Percentiles rank a stretch among this genome's conserved stretches.
Conservation (phyloP, 2,329 filamentous ascomycete genomes). For the Clonostachys byssicola region DNA sequence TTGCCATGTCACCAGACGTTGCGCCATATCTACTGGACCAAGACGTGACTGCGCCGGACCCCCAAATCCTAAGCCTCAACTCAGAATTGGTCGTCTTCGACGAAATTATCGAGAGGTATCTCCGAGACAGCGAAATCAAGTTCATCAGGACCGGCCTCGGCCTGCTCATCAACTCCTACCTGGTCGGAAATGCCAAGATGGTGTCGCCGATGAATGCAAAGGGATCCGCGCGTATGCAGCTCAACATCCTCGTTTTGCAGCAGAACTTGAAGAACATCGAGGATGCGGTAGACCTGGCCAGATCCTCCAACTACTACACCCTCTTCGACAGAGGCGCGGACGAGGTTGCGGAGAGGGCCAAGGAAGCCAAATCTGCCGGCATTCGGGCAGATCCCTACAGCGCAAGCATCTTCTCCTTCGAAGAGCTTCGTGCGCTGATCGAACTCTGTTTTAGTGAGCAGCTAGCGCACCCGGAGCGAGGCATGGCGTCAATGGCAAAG, state of each 20-base stretch:
- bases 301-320: conserved; percentile 64
- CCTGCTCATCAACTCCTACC: conserved; percentile 71
- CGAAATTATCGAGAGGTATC: conserved; percentile 69
- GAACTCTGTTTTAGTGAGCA: conserved; percentile 67
- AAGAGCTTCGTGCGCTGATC: conserved; percentile 61
- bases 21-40: conserved; percentile 64
- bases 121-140: conserved; percentile 65
- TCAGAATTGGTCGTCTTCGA: conserved; percentile 83
- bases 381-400: conserved; percentile 20
- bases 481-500: conserved; percentile 62
- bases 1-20: conserved; percentile 54
- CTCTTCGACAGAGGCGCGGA: conserved; percentile 65
- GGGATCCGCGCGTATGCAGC: conserved; percentile 81
- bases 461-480: conserved; percentile 61
- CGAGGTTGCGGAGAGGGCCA: conserved; percentile 59
- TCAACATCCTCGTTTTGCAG: conserved; percentile 92
- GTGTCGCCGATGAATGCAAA: conserved; percentile 80
- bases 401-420: conserved; percentile 52
- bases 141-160: conserved; percentile 78
- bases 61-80: conserved; percentile 79
- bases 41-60: conserved; percentile 72
- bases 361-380: conserved; percentile 33
- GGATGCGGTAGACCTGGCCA: conserved; percentile 57
- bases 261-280: conserved; percentile 96
- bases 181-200: conserved; percentile 67